phyloP scores from a whole-genome alignment of 495 filamentous ascomycete species.

The Podospora australis region DNA sequence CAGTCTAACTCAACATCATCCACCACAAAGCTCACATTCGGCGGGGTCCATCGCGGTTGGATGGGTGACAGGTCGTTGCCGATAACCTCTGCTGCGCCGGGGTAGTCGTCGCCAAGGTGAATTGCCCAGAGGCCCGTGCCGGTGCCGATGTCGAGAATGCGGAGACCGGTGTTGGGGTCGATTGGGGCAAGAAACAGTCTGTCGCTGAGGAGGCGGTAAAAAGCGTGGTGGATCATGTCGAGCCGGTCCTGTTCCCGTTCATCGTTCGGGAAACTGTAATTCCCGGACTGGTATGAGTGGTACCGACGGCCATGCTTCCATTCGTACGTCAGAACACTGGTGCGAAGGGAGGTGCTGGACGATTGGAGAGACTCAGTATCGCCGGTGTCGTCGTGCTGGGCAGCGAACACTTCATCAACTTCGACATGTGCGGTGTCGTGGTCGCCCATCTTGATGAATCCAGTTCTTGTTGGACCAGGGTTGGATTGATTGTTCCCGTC shows the following conservation, averaged over 20 bases:
- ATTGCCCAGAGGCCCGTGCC: slow-evolving; percentile 24
- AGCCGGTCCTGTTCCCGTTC: slow-evolving; percentile 60
- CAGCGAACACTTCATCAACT: neutral
- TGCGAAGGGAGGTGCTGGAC: slow-evolving; percentile 34
- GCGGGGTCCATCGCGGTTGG: slow-evolving; percentile 48
- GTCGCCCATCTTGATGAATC: too few species aligned
- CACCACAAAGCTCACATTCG: slow-evolving; percentile 48
- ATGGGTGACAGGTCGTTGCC: slow-evolving; percentile 49
- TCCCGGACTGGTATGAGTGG: slow-evolving; percentile 45
- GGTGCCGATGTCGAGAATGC: slow-evolving; percentile 21
- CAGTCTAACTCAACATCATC: slow-evolving; percentile 51
- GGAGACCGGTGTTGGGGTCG: slow-evolving; percentile 15
- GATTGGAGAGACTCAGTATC: neutral
- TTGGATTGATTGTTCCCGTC: too few species aligned
- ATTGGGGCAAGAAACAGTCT: slow-evolving; percentile 31
- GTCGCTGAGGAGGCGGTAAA: slow-evolving; percentile 30
- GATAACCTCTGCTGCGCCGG: slow-evolving; percentile 24
- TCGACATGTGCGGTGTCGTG: neutral
- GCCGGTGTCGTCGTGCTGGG: neutral
- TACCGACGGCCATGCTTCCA: slow-evolving; percentile 42
- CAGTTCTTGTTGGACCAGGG: too few species aligned
- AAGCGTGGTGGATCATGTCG: slow-evolving; percentile 58
- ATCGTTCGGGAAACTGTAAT: slow-evolving; percentile 52
- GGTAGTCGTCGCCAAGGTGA: slow-evolving; percentile 20
- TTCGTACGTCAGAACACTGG: slow-evolving; percentile 44